Conservation (phyloP, 2,329 filamentous ascomycete genomes). For the Aphanocladium album region DNA sequence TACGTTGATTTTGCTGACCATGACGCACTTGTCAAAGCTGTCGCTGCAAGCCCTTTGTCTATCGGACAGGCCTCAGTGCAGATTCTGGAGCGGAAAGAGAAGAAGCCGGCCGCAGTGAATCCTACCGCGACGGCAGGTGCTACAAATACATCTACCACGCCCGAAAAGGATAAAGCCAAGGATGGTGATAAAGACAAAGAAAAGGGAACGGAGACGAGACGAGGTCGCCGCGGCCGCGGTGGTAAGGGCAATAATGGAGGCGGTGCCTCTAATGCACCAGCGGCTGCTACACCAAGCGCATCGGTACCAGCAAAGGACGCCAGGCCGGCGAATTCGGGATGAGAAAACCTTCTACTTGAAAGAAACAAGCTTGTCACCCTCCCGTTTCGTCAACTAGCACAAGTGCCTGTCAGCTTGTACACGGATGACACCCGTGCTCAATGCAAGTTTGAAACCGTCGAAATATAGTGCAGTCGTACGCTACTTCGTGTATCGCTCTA, state of each 20-base stretch:
- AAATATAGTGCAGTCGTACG: neutral
- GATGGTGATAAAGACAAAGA: constrained; percentile 18
- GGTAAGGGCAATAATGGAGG: constrained; percentile 19
- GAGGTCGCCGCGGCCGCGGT: constrained; percentile 29
- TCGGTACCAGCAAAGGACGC: neutral
- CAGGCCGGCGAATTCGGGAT: constrained; percentile 10
- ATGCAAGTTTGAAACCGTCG: neutral
- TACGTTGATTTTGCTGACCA: constrained; percentile 83
- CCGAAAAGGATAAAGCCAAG: constrained; percentile 17
- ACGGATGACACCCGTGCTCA: neutral
- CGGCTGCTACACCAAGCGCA: neutral
- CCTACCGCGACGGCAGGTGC: constrained; percentile 1
- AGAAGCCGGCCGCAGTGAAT: constrained; percentile 29
- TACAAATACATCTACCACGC: constrained; percentile 6
- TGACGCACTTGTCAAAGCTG: constrained; percentile 68
- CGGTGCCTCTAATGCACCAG: constrained; percentile 8
- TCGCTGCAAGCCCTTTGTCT: constrained; percentile 73
- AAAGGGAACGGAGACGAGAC: constrained; percentile 26
- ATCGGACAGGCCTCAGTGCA: constrained; percentile 84
- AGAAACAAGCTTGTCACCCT: neutral
- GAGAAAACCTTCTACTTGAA: neutral
- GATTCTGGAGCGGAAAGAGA: constrained; percentile 75
- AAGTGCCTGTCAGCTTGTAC: neutral
- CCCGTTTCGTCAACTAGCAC: neutral
- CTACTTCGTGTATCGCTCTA: neutral